Evolutionary conservation across 768 basidiomycete species (phyloP).

Genomic region (Kwoniella dejecticola): DNA sequence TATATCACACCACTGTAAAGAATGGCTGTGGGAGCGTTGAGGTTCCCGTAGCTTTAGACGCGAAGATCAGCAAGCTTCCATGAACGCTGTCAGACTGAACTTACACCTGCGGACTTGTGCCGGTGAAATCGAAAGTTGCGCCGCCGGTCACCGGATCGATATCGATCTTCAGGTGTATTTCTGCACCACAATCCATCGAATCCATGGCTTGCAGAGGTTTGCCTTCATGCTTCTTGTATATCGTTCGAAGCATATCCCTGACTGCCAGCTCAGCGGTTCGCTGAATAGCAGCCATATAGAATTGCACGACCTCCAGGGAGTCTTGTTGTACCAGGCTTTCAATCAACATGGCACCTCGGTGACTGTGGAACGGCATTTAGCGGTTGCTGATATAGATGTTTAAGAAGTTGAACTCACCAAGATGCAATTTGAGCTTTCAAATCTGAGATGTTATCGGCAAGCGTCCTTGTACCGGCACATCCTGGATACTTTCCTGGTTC

Average conservation of each 20-base stretch:
- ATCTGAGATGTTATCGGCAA: slow-evolving; percentile 42
- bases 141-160: slow-evolving; percentile 75
- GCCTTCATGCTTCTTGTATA: slow-evolving; percentile 67
- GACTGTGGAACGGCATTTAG: slow-evolving; percentile 59
- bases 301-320: slow-evolving; percentile 78
- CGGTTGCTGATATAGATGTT: no score
- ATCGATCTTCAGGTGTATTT: slow-evolving; percentile 64
- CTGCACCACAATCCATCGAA: slow-evolving; percentile 60
- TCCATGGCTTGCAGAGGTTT: slow-evolving; percentile 64
- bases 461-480: slow-evolving; percentile 1
- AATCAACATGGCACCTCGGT: slow-evolving; percentile 85
- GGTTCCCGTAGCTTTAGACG: slow-evolving; percentile 30
- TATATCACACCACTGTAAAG: slow-evolving; percentile 49
- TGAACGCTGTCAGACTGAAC: no score
- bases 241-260: slow-evolving; percentile 73
- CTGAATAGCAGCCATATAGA: slow-evolving; percentile 81
- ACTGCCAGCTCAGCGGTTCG: slow-evolving; percentile 85
- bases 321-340: slow-evolving; percentile 86
- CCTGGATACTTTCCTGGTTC: slow-evolving; percentile 39
- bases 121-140: slow-evolving; percentile 77
- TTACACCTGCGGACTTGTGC: slow-evolving; percentile 36
- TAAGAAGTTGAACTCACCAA: neutral
- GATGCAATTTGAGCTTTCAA: slow-evolving; percentile 39
- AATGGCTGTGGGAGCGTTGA: slow-evolving; percentile 46
- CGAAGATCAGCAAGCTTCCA: no score